Conservation (phyloP, 805 yeast genomes). For the Vanderwaltozyma tropicalis region DNA sequence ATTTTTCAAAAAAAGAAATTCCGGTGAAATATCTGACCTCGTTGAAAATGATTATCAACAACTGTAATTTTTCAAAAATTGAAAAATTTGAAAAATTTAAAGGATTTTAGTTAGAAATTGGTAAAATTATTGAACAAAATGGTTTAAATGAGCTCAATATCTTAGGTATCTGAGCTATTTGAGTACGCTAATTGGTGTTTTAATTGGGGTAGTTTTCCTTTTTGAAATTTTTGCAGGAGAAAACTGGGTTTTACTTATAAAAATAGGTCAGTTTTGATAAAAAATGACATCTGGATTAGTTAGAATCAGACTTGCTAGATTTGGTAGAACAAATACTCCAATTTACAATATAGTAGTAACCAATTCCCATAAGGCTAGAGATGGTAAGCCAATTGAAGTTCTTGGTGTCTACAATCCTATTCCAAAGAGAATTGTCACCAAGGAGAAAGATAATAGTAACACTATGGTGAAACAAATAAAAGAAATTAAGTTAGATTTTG, state of each 20-base stretch:
- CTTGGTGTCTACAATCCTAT: conserved; percentile 87
- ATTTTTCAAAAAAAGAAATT: background rate
- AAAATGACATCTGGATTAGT: conserved; percentile 47
- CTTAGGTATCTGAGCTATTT: too few relatives aligned
- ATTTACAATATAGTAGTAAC: conserved; percentile 88
- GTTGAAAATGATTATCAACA: too few relatives aligned
- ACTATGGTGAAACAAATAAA: conserved; percentile 45
- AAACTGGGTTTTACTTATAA: background rate
- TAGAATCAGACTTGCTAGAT: conserved; percentile 82
- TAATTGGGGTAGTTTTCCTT: too few relatives aligned
- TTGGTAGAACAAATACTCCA: conserved; percentile 84
- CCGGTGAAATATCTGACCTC: background rate
- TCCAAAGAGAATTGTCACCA: conserved; percentile 49
- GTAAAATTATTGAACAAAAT: too few relatives aligned
- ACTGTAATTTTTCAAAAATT: too few relatives aligned
- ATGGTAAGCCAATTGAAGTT: conserved; percentile 85
- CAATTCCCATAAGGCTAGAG: conserved; percentile 63
- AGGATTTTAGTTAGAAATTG: background rate
- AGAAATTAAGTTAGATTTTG: conserved; percentile 75
- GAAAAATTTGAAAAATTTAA: background rate
- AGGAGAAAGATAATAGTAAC: conserved; percentile 45
- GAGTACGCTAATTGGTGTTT: too few relatives aligned
- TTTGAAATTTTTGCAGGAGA: too few relatives aligned
- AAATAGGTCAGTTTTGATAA: background rate
- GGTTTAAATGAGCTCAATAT: too few relatives aligned